Percentiles rank a stretch among this genome's conserved stretches.
These are phyloP conservation scores for Tagetes patula DNA, from an alignment of 129 eudicot species.

Conservation along the genomic window DNA sequence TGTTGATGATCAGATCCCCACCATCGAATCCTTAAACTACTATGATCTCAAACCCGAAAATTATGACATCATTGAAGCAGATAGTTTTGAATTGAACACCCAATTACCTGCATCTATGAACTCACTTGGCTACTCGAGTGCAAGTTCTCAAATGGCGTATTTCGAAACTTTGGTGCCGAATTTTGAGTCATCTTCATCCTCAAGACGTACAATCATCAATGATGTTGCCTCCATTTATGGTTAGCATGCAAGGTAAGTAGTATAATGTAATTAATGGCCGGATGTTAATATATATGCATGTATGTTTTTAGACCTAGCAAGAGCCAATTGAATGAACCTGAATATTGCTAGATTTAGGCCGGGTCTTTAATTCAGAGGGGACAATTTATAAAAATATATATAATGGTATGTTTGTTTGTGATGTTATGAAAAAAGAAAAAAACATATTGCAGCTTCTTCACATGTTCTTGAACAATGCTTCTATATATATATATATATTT, in stretches of 20 bases:
- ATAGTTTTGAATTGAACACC: background rate
- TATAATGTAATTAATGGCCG: constrained; percentile 28
- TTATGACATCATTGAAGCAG: constrained; percentile 3
- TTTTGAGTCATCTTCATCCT: constrained; percentile 28
- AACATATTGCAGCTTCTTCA: constrained; percentile 32
- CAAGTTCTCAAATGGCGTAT: constrained; percentile 31
- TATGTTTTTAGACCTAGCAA: constrained; percentile 1
- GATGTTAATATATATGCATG: constrained; percentile 24
- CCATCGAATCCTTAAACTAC: constrained; percentile 27
- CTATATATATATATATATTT: constrained; percentile 16
- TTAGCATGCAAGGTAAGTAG: constrained; percentile 22
- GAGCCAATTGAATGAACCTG: constrained; percentile 34
- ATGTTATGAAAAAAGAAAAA: constrained; percentile 25
- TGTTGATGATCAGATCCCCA: constrained; percentile 24
- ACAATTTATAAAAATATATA: constrained; percentile 11
- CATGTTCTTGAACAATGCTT: constrained; percentile 35
- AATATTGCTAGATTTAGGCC: constrained; percentile 37
- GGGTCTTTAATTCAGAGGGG: constrained; percentile 37
- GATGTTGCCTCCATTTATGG: constrained; percentile 17
- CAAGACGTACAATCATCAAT: constrained; percentile 26
- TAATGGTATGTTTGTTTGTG: constrained; percentile 18
- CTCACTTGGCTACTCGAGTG: background rate
- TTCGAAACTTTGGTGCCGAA: constrained; percentile 22
- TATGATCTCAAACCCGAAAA: constrained; percentile 30
- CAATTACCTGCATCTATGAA: background rate